phyloP scores from a whole-genome alignment of 2,329 filamentous ascomycete genomes.

The Beauveria sp. region DNA sequence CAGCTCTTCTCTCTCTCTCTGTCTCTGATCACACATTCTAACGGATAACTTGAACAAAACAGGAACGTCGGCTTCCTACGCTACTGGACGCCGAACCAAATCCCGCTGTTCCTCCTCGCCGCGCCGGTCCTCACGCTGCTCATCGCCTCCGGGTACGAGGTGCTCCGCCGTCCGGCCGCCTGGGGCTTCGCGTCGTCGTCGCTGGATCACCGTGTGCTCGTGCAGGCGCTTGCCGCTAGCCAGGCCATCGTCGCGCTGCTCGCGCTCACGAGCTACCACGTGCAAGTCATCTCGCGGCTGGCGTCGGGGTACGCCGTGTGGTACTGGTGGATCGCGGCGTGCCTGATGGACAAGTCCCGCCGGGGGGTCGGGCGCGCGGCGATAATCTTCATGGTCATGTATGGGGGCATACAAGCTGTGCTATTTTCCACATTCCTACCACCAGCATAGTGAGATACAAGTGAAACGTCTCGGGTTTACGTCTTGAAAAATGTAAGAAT shows the following conservation, averaged over 20 bases:
- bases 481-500: neutral
- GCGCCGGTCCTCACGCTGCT: constrained; percentile 63
- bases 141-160: constrained; percentile 47
- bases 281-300: constrained; percentile 87
- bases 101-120: constrained; percentile 82
- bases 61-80: constrained; percentile 83
- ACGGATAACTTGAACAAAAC: neutral
- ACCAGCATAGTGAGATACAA: constrained; percentile 52
- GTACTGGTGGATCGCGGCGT: constrained; percentile 71
- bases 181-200: neutral
- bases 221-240: constrained; percentile 56
- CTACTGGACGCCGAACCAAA: constrained; percentile 84
- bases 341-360: constrained; percentile 28
- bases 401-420: constrained; percentile 72
- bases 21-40: too few species aligned
- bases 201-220: constrained; percentile 22
- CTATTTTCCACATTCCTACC: constrained; percentile 88
- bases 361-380: constrained; percentile 29
- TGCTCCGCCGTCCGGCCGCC: constrained; percentile 20
- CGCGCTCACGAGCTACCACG: constrained; percentile 75
- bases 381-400: constrained; percentile 68
- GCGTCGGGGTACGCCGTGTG: constrained; percentile 83
- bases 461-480: neutral
- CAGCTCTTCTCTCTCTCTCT: too few species aligned
- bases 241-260: constrained; percentile 66